Evolutionary conservation across 1,139 yeast species (phyloP).

Genomic region (Saccharomycopsis hybrid): DNA sequence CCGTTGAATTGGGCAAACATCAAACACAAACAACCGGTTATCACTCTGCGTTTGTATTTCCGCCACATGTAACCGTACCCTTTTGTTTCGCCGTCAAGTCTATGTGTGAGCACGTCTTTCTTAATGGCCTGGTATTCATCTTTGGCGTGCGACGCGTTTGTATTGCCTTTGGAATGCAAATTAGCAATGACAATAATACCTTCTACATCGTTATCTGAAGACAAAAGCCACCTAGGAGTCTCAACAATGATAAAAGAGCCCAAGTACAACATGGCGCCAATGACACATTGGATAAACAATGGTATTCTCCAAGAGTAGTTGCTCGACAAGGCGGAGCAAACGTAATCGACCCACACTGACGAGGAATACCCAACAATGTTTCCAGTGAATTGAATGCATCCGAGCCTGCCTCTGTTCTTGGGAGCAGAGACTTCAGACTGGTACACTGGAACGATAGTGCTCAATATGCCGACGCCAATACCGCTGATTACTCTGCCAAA

Average conservation of each 20-base stretch:
- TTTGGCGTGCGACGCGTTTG: slow-evolving; percentile 48
- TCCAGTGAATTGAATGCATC: slow-evolving; percentile 90
- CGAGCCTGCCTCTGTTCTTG: slow-evolving; percentile 79
- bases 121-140: slow-evolving; percentile 73
- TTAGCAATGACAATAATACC: slow-evolving; percentile 82
- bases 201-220: slow-evolving; percentile 83
- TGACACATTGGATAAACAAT: slow-evolving; percentile 63
- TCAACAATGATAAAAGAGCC: slow-evolving; percentile 81
- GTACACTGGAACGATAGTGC: slow-evolving; percentile 94
- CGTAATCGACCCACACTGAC: slow-evolving; percentile 89
- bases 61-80: slow-evolving; percentile 66
- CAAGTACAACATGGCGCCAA: slow-evolving; percentile 59
- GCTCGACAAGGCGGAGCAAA: slow-evolving; percentile 53
- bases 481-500: slow-evolving; percentile 79
- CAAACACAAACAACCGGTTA: slow-evolving; percentile 86
- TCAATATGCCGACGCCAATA: slow-evolving; percentile 79
- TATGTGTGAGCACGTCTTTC: slow-evolving; percentile 67
- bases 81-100: slow-evolving; percentile 67
- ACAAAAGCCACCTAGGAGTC: slow-evolving; percentile 85
- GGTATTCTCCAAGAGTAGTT: slow-evolving; percentile 77
- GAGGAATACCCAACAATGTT: slow-evolving; percentile 81
- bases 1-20: slow-evolving; percentile 93
- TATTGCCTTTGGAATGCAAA: slow-evolving; percentile 62
- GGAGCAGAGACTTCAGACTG: slow-evolving; percentile 91
- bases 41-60: slow-evolving; percentile 66